Base-by-base conservation (phyloP, 1,139 yeast species). In the Taphrina wiesneri region DNA sequence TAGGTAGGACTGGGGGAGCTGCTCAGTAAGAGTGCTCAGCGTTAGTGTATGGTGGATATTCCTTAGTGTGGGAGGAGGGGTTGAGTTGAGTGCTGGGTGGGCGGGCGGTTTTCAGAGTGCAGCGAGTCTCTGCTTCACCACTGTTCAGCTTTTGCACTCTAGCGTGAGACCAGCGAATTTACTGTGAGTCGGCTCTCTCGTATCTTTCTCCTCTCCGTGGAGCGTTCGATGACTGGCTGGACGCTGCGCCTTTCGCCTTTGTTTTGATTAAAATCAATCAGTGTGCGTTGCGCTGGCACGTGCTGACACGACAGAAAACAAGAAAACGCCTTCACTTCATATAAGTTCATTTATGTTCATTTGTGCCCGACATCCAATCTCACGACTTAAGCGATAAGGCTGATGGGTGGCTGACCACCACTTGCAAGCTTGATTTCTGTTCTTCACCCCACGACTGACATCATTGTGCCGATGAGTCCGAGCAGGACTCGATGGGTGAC, bases 51-150 rank as follows among this genome's bases (percentile, higher is more conserved):
- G 25, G 49, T 21, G 26, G 28, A 28, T 7, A 45, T 45, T 9
- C 49, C 49, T 45, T 49, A 30, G 54, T 49, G 54, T 49, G 54
- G 54, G 54, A 49, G 54, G 54, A 49, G 54, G 54, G 54, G 36
- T 4, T 26, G 54, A 26, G 54, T 49, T 49, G 36, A 49, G 54
- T 49, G 54, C 34, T 49, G 54, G 54, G 54, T 49, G 54, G 54
- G 54, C 54, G 54, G 36, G 54, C 21, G 54, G 54, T 49, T 49
- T 49, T 49, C 54, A 49, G 36, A 28, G 54, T 49, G 54, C 54
- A 49, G 54, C 34, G 54, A 30, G 28, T 15, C 21, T 30, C 36
- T 25, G 28, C 36, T 36, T 49, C 39, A 26, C 39, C 36, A 30
- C 54, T 49, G 54, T 49, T 49, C 54, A 49, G 36, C 54, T 28